These are phyloP conservation scores for Roridomyces roridus DNA, from an alignment of 768 basidiomycete genomes.

Conservation along the genomic window DNA sequence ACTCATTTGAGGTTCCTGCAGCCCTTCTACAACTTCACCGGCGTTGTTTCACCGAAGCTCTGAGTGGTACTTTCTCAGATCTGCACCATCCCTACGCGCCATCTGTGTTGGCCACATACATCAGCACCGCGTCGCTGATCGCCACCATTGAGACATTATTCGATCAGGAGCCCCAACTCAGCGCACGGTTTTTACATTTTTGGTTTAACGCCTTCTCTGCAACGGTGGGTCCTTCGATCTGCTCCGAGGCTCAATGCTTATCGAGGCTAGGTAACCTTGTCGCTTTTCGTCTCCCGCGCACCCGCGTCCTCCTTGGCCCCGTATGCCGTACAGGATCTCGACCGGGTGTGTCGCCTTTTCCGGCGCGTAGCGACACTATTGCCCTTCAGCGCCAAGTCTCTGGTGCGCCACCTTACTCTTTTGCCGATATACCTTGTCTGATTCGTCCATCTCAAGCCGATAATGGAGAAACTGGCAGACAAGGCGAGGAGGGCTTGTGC, in stretches of 20 bases:
- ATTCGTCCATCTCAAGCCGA: conserved; percentile 43
- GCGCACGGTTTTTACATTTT: conserved; percentile 69
- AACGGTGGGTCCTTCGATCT: conserved; percentile 51
- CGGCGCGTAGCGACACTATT: conserved; percentile 61
- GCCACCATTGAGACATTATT: conserved; percentile 61
- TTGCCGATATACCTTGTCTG: background rate
- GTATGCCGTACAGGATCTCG: conserved; percentile 66
- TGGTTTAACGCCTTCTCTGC: conserved; percentile 82
- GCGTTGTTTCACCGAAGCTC: conserved; percentile 69
- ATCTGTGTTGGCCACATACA: conserved; percentile 74
- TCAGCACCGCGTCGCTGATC: conserved; percentile 63
- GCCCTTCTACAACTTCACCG: conserved; percentile 74
- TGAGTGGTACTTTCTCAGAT: conserved; percentile 57
- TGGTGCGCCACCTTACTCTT: conserved; percentile 45
- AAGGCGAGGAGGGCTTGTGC: conserved; percentile 54
- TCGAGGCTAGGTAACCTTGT: conserved; percentile 59
- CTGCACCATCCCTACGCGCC: conserved; percentile 68
- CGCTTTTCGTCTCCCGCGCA: conserved; percentile 67
- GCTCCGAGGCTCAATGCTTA: background rate
- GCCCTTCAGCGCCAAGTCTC: conserved; percentile 63
- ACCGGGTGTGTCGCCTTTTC: conserved; percentile 63
- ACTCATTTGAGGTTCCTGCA: conserved; percentile 30
- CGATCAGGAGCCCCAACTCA: conserved; percentile 63
- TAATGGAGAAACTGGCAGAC: conserved; percentile 60
- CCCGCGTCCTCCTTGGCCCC: conserved; percentile 63